Conservation (phyloP, 495 filamentous ascomycete species). For the Cercophora samala region DNA sequence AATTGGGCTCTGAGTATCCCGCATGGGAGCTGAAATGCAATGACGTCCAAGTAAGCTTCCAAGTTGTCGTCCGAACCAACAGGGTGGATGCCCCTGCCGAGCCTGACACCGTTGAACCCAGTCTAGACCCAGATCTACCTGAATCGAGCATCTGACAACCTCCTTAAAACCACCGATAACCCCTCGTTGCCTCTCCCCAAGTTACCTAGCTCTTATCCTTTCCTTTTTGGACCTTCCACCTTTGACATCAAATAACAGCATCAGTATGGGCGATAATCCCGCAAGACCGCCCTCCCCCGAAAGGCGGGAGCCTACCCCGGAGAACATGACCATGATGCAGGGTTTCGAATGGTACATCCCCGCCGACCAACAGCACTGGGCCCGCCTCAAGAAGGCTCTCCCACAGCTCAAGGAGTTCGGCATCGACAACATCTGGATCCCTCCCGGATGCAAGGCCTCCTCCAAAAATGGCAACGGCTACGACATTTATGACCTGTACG, state of each 20-base stretch:
- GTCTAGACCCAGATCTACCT: background rate
- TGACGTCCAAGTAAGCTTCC: background rate
- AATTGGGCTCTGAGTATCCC: background rate
- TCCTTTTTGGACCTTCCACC: background rate
- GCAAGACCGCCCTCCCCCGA: background rate
- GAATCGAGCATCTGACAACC: background rate
- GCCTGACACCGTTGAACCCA: background rate
- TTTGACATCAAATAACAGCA: background rate
- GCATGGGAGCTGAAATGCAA: background rate
- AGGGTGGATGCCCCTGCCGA: background rate
- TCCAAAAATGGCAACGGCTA: slow-evolving; percentile 66
- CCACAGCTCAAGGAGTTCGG: slow-evolving; percentile 58
- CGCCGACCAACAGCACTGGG: slow-evolving; percentile 61
- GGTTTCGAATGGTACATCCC: slow-evolving; percentile 75
- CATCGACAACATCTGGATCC: slow-evolving; percentile 66
- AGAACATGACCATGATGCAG: slow-evolving; percentile 65
- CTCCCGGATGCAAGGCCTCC: slow-evolving; percentile 68
- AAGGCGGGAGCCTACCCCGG: slow-evolving; percentile 21
- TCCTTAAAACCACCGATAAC: background rate
- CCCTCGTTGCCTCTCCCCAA: background rate
- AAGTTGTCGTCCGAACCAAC: background rate
- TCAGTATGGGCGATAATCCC: slow-evolving; percentile 16
- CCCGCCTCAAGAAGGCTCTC: slow-evolving; percentile 53
- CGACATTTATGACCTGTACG: slow-evolving; percentile 74
- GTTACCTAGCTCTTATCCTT: background rate